Conservation (phyloP, 192 early-diverging fungal species). For the Pilaira anomala region DNA sequence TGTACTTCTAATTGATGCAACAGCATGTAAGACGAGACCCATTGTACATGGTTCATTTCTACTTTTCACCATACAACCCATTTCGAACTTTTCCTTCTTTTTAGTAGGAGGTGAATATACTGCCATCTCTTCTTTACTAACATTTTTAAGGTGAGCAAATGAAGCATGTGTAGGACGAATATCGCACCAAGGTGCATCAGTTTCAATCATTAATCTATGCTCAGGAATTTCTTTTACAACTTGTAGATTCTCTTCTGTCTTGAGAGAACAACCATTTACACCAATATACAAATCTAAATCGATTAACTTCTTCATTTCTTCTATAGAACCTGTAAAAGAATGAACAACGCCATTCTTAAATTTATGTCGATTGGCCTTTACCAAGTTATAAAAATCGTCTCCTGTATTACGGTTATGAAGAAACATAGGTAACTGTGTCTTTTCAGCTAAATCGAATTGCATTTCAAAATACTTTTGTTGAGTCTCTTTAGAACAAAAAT, state of each 20-base stretch:
- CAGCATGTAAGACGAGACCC: constrained; percentile 61
- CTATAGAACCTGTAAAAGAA: constrained; percentile 77
- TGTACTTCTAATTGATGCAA: constrained; percentile 59
- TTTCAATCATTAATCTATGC: constrained; percentile 87
- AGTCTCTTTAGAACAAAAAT: constrained; percentile 74
- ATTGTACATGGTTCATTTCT: constrained; percentile 85
- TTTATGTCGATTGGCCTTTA: constrained; percentile 55
- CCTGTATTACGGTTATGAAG: constrained; percentile 87
- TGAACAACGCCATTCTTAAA: constrained; percentile 82
- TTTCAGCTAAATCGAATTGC: constrained; percentile 78
- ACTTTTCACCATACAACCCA: constrained; percentile 69
- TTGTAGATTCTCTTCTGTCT: constrained; percentile 81
- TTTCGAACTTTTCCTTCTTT: constrained; percentile 74
- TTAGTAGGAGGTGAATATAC: constrained; percentile 49
- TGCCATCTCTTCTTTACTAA: constrained; percentile 28
- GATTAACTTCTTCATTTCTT: constrained; percentile 60
- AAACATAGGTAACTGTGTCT: constrained; percentile 84
- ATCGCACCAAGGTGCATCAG: constrained; percentile 94
- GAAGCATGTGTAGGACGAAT: constrained; percentile 86
- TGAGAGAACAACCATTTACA: constrained; percentile 94
- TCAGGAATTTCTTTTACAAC: constrained; percentile 70
- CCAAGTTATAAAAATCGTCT: constrained; percentile 66
- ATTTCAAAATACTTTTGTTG: constrained; percentile 75
- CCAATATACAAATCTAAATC: constrained; percentile 83
- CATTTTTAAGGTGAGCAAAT: constrained; percentile 46